Base-by-base conservation (phyloP, 441 rosid species). In the Erysimum pusillum region DNA sequence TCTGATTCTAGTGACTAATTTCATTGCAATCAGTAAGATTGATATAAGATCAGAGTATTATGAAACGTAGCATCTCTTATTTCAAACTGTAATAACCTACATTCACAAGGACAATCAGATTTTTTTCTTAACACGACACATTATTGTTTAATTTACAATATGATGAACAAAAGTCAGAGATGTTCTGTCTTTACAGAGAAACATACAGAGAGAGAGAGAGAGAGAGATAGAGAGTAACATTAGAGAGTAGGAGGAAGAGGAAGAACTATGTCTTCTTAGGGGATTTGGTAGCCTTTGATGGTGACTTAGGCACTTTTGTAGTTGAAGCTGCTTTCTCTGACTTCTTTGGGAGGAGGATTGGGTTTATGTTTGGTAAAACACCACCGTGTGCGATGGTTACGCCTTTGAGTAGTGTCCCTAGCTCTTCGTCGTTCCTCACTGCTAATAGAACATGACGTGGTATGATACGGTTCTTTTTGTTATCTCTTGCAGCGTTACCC, bases 301-400 rank as follows among this genome's bases (percentile, higher is more conserved):
- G 83, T 56, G 91, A 84, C 52, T 83, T 85, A 15, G 87, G 73
- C 3, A 67, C 76, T 46, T 81, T 84, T 9, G 76, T 3, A 2
- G 82, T 69, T 36, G 80, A 73, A 22, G 81, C 80, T 0, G 76
- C 54, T 80, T 78, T 86, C 72, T 57, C 63, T 22, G 67, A 38
- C 49, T 77, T 71, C 15, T 88, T 88, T 0, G 88, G 89, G 71
- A 88, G 63, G 14, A 88, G 79, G 2, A 85, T 56, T 4, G 86
- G 84, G 77, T 86, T 83, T 20, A 83, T 85, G 82, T 85, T 88
- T 0, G 89, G 88, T 17, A 86, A 53, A 0, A 88, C 89, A 1
- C 91, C 91, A 0, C 91, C 86, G 35, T 75, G 79, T 3, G 89
- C 91, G 3, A 86, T 86, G 9, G 89, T 88, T 14, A 88, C 89